A percentile compares a stretch with the other conserved stretches of the same genome.
Conservation (phyloP, 805 yeast genomes). For the Yamadazyma ubonensis region DNA sequence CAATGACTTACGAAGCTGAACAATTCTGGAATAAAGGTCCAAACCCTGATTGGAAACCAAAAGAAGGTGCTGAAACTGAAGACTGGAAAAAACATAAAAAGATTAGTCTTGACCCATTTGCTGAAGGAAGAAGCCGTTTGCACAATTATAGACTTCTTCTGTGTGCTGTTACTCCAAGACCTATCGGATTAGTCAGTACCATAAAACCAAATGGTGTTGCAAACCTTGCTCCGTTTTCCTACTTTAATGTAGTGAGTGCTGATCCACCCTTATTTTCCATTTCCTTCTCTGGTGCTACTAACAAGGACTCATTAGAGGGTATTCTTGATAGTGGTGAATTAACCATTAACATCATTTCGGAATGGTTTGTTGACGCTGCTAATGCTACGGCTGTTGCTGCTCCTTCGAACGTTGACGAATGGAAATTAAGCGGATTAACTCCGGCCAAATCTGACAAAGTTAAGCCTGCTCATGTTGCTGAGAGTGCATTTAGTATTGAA, state of each 20-base stretch:
- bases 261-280: conserved; percentile 62
- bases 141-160: conserved; percentile 51
- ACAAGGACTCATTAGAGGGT: conserved; percentile 53
- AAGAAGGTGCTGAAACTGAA: conserved; percentile 42
- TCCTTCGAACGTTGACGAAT: conserved; percentile 53
- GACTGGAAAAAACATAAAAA: conserved; percentile 43
- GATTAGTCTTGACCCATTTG: conserved; percentile 49
- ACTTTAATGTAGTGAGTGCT: conserved; percentile 43
- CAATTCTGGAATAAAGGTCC: conserved; percentile 18
- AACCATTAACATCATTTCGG: conserved; percentile 56
- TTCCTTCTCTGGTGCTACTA: conserved; percentile 41
- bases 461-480: conserved; percentile 57
- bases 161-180: conserved; percentile 59
- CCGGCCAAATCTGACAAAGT: conserved; percentile 45
- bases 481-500: conserved; percentile 60
- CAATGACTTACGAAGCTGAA: not conserved
- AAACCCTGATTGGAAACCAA: conserved; percentile 41
- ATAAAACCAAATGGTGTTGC: conserved; percentile 38
- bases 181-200: conserved; percentile 58
- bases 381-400: conserved; percentile 48
- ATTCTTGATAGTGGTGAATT: conserved; percentile 51
- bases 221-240: conserved; percentile 65
- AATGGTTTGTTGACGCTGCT: conserved; percentile 67
- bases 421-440: conserved; percentile 55
- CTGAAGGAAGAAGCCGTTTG: conserved; percentile 34